Conservation (phyloP, 495 filamentous ascomycete genomes). For the Lepraria neglecta region DNA sequence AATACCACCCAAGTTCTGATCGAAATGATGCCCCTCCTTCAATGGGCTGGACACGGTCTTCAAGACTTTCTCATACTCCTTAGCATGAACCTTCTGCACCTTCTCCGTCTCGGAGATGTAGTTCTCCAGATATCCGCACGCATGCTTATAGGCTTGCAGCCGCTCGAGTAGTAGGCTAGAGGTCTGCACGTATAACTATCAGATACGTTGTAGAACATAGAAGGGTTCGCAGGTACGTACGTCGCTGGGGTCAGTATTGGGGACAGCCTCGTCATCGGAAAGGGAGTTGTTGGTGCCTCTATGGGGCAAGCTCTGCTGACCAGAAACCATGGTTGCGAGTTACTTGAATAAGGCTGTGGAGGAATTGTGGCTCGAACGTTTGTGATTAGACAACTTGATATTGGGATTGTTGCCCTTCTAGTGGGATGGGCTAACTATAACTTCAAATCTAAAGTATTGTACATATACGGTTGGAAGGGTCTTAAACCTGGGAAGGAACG, state of each 20-base stretch:
- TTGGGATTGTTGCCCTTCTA: too few species aligned
- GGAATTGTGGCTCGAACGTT: too few species aligned
- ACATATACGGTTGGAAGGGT: too few species aligned
- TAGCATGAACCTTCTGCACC: constrained; percentile 72
- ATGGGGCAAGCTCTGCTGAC: constrained; percentile 8
- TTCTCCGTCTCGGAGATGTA: constrained; percentile 81
- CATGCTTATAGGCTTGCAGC: constrained; percentile 91
- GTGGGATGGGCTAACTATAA: too few species aligned
- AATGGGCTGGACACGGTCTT: constrained; percentile 88
- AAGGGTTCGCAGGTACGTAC: constrained; percentile 41
- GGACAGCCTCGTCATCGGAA: constrained; percentile 58
- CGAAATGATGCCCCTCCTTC: constrained; percentile 84
- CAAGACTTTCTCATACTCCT: constrained; percentile 91
- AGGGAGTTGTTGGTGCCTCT: constrained; percentile 16
- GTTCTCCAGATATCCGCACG: constrained; percentile 80
- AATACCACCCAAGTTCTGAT: constrained; percentile 74
- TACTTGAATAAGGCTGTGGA: too few species aligned
- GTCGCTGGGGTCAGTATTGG: constrained; percentile 71
- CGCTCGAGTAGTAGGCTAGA: constrained; percentile 75
- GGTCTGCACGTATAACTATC: constrained; percentile 41
- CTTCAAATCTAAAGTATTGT: too few species aligned
- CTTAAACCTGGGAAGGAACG: background rate
- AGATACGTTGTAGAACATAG: background rate
- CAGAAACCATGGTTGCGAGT: constrained; percentile 1
- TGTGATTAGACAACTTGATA: too few species aligned